Evolutionary conservation across 768 basidiomycete species (phyloP).

Genomic region (Multifurca ochricompacta): DNA sequence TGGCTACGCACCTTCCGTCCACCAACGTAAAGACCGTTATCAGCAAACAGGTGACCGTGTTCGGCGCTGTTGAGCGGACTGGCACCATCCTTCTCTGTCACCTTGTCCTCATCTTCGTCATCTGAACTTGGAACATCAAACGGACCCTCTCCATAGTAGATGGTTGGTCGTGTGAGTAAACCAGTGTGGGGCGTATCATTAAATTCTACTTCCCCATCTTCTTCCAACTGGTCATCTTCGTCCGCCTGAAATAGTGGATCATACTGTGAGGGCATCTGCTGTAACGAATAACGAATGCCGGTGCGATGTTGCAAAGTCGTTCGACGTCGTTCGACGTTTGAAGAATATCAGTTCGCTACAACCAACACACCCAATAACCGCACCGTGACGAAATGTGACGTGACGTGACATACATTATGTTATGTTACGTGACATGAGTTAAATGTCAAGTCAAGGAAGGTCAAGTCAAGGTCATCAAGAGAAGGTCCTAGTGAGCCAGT

Average conservation of each 20-base stretch:
- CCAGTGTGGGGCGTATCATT: background rate
- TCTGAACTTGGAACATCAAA: constrained; percentile 79
- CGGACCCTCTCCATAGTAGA: constrained; percentile 68
- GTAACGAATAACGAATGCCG: too few species aligned
- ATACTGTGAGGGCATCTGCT: constrained; percentile 19
- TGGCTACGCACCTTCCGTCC: constrained; percentile 29
- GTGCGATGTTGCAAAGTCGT: too few species aligned
- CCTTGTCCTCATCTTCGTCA: constrained; percentile 54
- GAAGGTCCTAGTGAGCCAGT: too few species aligned
- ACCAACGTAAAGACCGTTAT: constrained; percentile 30
- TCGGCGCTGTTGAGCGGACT: constrained; percentile 27
- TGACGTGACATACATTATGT: background rate
- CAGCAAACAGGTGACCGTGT: constrained; percentile 25
- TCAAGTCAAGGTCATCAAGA: too few species aligned
- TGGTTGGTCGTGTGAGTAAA: constrained; percentile 20
- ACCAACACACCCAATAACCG: background rate
- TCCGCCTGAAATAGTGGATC: constrained; percentile 21
- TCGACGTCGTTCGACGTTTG: too few species aligned
- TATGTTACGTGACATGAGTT: background rate
- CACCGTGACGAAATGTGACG: background rate
- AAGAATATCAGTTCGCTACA: too few species aligned
- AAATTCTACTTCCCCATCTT: background rate
- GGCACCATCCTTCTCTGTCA: constrained; percentile 40
- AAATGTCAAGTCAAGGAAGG: too few species aligned
- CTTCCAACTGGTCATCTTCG: background rate